Evolutionary conservation across 2,329 filamentous ascomycete genomes (phyloP).

Genomic region (Pseudomassariella vexata): DNA sequence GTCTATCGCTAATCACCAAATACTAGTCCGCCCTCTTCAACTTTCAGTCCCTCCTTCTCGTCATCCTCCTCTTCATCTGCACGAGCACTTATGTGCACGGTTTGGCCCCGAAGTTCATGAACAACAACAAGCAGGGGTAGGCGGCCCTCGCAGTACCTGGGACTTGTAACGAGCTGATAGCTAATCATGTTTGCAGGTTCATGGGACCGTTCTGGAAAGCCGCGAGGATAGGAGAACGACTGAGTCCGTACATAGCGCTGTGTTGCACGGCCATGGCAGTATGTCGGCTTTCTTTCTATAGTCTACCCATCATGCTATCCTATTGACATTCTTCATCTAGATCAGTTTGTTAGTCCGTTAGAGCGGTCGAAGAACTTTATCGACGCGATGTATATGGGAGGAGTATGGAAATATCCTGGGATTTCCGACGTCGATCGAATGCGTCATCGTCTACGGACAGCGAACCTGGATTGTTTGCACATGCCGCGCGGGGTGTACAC

Average conservation of each 20-base stretch:
- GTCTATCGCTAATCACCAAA: slow-evolving; percentile 8
- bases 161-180: slow-evolving; percentile 4
- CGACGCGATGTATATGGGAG: too few species aligned
- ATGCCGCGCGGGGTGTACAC: too few species aligned
- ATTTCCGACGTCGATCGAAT: too few species aligned
- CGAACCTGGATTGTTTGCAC: too few species aligned
- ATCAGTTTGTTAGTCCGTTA: too few species aligned
- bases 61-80: slow-evolving; percentile 92
- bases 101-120: slow-evolving; percentile 82
- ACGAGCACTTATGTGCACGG: slow-evolving; percentile 92
- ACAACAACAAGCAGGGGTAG: slow-evolving; percentile 88
- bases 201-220: slow-evolving; percentile 94
- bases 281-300: too few species aligned
- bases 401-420: too few species aligned
- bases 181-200: slow-evolving; percentile 49
- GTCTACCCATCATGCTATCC: too few species aligned
- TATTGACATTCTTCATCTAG: too few species aligned
- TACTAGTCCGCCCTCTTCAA: slow-evolving; percentile 94
- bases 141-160: slow-evolving; percentile 13
- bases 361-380: too few species aligned
- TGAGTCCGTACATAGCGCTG: slow-evolving; percentile 93
- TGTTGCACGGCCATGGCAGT: slow-evolving; percentile 95
- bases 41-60: slow-evolving; percentile 92
- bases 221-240: slow-evolving; percentile 81
- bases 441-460: too few species aligned